Evolutionary conservation across 2,329 filamentous ascomycete species (phyloP), one percentile per base, ranked within the genome.

Genomic region (Claviceps quebecensis): DNA sequence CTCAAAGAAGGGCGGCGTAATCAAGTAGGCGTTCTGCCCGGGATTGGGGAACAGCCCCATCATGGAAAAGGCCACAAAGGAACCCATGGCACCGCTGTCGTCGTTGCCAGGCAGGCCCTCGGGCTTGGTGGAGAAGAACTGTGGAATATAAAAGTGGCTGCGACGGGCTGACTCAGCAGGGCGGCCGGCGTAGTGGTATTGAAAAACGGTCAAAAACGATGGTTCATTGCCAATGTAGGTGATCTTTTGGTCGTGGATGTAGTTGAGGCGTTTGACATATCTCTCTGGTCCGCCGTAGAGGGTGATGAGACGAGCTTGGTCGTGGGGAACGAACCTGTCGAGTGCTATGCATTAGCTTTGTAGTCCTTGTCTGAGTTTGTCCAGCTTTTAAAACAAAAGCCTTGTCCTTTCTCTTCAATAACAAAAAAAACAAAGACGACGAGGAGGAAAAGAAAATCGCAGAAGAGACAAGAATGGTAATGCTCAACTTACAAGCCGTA

Each of bases 1-100:
- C 54, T 75, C 69, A 57, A 87, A 87, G 58, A 78, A 87, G 0
- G 84, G 83, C 0, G 83, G 77, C 0, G 69, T 84, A 55, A 86
- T 83, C n/a, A 86, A 73, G 56, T 86, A 86, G 0, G 86, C 80
- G 55, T 85, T 69, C 58, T 86, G 83, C 0, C 82, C 83, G 0
- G 80, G 73, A 43, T 84, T 80, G 0, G 83, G 83, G 63, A 82
- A 87, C 6, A 86, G 65, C 0, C 83, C 83, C 69, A 86, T 77
- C 82, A 86, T 86, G 23, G 74, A 69, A 1, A 86, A 74, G 0
- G 78, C 78, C 0, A 80, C 68, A 54, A 85, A 86, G 0, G 75
- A 76, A 17, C 81, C 83, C 81, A 86, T 86, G 0, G 83, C 80
- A 4, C 83, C 83, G 46, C 73, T 76, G 61, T 87, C 83, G 53